Conservation (phyloP, 352 stramenopile species). For the Pythium grandisporangium region DNA sequence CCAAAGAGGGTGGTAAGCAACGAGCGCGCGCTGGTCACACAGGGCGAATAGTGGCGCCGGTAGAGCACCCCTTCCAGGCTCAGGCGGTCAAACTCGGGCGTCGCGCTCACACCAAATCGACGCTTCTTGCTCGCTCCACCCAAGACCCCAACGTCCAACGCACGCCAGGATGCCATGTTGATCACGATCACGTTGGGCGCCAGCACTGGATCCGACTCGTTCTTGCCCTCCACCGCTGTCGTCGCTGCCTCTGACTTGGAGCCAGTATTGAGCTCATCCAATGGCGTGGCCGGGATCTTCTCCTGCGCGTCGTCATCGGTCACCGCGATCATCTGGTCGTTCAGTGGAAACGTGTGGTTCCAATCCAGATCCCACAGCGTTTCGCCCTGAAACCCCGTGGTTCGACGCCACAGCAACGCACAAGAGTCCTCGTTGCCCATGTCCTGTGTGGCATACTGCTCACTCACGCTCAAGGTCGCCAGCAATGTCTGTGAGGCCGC, state of each 20-base stretch:
- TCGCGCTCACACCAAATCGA: constrained; percentile 31
- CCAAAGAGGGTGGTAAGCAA: constrained; percentile 63
- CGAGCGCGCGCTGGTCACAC: constrained; percentile 57
- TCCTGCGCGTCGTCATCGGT: too few species aligned
- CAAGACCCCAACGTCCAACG: constrained; percentile 58
- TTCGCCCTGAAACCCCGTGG: constrained; percentile 38
- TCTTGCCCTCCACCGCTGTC: background rate
- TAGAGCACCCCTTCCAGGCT: constrained; percentile 45
- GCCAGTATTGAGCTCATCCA: background rate
- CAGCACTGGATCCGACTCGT: background rate
- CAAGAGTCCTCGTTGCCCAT: constrained; percentile 58
- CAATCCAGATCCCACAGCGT: constrained; percentile 34
- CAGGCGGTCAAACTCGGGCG: constrained; percentile 50
- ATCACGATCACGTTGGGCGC: constrained; percentile 63
- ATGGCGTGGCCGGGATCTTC: too few species aligned
- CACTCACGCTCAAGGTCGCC: constrained; percentile 27
- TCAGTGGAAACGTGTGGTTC: constrained; percentile 13
- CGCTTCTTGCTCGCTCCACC: constrained; percentile 34
- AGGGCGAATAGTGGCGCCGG: constrained; percentile 60
- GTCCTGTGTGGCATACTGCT: constrained; percentile 28
- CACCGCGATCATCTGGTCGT: background rate
- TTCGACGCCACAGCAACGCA: constrained; percentile 56
- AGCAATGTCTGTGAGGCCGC: constrained; percentile 33
- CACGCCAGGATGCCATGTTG: constrained; percentile 66
- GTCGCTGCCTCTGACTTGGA: background rate